Percentiles rank a stretch among this genome's conserved stretches.
phyloP scores from a whole-genome alignment of 2,329 filamentous ascomycete species.

The Pseudopithomyces maydicus region DNA sequence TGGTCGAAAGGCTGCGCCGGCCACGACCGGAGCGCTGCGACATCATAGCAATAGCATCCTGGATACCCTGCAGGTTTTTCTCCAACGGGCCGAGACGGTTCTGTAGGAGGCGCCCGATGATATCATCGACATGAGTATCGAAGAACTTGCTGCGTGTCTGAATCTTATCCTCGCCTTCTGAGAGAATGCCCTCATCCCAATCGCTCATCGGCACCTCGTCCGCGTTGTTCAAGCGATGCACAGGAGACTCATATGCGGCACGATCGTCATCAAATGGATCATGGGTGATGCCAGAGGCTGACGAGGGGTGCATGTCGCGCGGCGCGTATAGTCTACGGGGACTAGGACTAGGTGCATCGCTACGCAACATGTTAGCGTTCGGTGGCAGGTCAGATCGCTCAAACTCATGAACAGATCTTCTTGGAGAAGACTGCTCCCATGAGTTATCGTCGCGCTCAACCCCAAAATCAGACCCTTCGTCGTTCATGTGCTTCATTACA shows the following conservation, averaged over 20 bases:
- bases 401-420: slow-evolving; percentile 41
- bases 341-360: slow-evolving; percentile 75
- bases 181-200: slow-evolving; percentile 87
- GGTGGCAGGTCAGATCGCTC: slow-evolving; percentile 38
- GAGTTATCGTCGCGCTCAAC: slow-evolving; percentile 66
- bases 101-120: slow-evolving; percentile 79
- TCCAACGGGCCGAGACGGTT: slow-evolving; percentile 81
- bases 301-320: slow-evolving; percentile 36
- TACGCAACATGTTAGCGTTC: slow-evolving; percentile 59
- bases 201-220: slow-evolving; percentile 77
- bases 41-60: slow-evolving; percentile 67
- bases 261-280: slow-evolving; percentile 69
- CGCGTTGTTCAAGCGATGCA: slow-evolving; percentile 67
- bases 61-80: slow-evolving; percentile 75
- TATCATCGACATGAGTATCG: slow-evolving; percentile 83
- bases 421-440: slow-evolving; percentile 42
- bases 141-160: slow-evolving; percentile 85
- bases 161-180: slow-evolving; percentile 76
- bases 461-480: slow-evolving; percentile 73
- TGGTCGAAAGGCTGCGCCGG: slow-evolving; percentile 69
- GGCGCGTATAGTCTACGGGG: slow-evolving; percentile 58
- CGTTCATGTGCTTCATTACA: slow-evolving; percentile 85
- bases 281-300: slow-evolving; percentile 47
- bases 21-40: slow-evolving; percentile 58
- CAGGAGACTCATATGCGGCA: slow-evolving; percentile 59